Base-by-base conservation (phyloP, 306 rosid genomes). In the Trifolium repens region DNA sequence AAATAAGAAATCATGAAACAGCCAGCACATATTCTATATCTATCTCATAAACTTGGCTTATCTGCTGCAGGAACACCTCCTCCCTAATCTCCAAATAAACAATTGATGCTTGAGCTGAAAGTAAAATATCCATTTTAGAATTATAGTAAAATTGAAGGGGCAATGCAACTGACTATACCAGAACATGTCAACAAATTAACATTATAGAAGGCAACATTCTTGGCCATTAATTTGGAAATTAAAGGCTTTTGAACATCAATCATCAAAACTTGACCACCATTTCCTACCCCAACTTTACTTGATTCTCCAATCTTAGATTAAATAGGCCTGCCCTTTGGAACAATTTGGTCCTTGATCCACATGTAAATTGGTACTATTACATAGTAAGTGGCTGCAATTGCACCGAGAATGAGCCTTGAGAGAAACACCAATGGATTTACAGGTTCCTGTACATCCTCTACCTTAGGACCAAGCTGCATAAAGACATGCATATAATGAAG, bases 391-490 rank as follows among this genome's bases (percentile, higher is more conserved):
- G 89, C 88, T 64, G 96, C 94, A 67, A 94, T 69, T 79, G 82
- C 82, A 40, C 96, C 97, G 76, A 91, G 67, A 64, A 91, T 63
- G 81, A 94, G 83, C 78, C 96, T 89, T 43, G 59, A 43, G 10
- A 91, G 71, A 84, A 91, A 90, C 83, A 82, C 75, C 2, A 84
- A 50, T 2, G 90, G 93, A 77, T 87, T 90, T 49, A 85, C 93
- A 2, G 97, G 91, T 81, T 84, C 77, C 57, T 83, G 17, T 11
- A 88, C 87, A 69, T 94, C 96, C 85, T 90, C 97, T 68, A 61
- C 89, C 86, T 87, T 91, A 2, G 98, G 91, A 78, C 96, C 97
- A 76, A 91, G 94, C 97, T 94, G 88, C 90, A 84, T 37, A 63
- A 73, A 73, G 9, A 44, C 35, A 73, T 44, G 58, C 37, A 79